phyloP scores from a whole-genome alignment of 1,284 basidiomycete species.

The Tilletia horrida region DNA sequence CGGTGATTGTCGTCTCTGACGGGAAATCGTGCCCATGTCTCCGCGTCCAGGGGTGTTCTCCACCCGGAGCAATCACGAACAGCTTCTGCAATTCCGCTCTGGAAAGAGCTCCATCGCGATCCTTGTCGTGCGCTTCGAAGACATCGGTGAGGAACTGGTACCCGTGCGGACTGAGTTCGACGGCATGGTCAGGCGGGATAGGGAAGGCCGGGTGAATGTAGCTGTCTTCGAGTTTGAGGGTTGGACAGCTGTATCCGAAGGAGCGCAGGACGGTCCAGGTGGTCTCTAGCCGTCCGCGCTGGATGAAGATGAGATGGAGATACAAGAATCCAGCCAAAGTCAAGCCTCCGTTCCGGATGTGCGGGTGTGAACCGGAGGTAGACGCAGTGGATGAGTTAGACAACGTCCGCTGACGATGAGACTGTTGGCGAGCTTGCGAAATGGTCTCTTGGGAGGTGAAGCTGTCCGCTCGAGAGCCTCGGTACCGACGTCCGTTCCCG shows the following conservation, averaged over 20 bases:
- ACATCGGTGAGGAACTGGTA: slow-evolving; percentile 97
- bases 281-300: slow-evolving; percentile 90
- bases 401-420: not conserved
- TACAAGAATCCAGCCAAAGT: slow-evolving; percentile 92
- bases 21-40: slow-evolving; percentile 42
- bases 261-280: slow-evolving; percentile 94
- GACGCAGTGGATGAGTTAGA: slow-evolving; percentile 27
- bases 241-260: slow-evolving; percentile 87
- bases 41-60: slow-evolving; percentile 42
- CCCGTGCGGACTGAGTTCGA: slow-evolving; percentile 85
- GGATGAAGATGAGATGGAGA: slow-evolving; percentile 94
- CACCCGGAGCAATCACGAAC: slow-evolving; percentile 83
- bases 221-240: slow-evolving; percentile 65
- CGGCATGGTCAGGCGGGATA: slow-evolving; percentile 86
- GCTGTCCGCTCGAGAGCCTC: slow-evolving; percentile 5
- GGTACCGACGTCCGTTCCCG: slow-evolving; percentile 8
- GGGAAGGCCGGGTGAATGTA: slow-evolving; percentile 67
- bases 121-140: slow-evolving; percentile 95
- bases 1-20: slow-evolving; percentile 76
- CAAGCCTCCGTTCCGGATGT: slow-evolving; percentile 62
- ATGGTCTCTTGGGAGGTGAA: slow-evolving; percentile 31
- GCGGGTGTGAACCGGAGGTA: slow-evolving; percentile 23
- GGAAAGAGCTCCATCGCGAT: slow-evolving; percentile 89
- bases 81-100: slow-evolving; percentile 78
- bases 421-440: slow-evolving; percentile 25